phyloP scores from a whole-genome alignment of 179 eudicot species.

The Silene coronaria region DNA sequence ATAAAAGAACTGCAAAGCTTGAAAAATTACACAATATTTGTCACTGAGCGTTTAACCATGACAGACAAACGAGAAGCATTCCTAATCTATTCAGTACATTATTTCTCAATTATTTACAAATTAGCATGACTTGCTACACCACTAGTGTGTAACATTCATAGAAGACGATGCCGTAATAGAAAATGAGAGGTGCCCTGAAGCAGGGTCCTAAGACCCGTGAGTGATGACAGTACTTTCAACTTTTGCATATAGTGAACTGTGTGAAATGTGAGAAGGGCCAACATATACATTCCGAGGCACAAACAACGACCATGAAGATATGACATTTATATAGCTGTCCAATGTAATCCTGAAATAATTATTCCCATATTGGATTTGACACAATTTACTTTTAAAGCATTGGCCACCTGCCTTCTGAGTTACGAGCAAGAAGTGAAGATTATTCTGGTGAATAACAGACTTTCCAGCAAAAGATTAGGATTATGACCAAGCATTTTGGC shows the following conservation, averaged over 20 bases:
- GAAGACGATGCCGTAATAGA: neutral
- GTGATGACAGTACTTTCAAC: neutral
- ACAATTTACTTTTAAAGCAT: neutral
- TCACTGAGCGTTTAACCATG: neutral
- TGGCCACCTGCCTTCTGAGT: neutral
- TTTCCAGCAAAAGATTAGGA: neutral
- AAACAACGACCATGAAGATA: neutral
- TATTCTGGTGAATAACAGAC: neutral
- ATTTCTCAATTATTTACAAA: neutral
- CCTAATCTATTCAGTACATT: neutral
- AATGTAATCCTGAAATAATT: neutral
- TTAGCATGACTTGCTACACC: neutral
- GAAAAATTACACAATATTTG: neutral
- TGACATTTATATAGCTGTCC: neutral
- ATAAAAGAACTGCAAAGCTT: neutral
- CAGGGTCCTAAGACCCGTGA: neutral
- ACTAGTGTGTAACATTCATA: neutral
- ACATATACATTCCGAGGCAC: neutral
- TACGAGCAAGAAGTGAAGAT: conserved; percentile 1
- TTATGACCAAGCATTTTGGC: neutral
- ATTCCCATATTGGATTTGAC: neutral
- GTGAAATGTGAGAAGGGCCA: neutral
- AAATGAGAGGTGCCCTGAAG: neutral
- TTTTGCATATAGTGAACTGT: neutral
- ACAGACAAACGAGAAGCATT: neutral